Evolutionary conservation across 345 rosid species (phyloP).

Genomic region (Limnanthes douglasii): DNA sequence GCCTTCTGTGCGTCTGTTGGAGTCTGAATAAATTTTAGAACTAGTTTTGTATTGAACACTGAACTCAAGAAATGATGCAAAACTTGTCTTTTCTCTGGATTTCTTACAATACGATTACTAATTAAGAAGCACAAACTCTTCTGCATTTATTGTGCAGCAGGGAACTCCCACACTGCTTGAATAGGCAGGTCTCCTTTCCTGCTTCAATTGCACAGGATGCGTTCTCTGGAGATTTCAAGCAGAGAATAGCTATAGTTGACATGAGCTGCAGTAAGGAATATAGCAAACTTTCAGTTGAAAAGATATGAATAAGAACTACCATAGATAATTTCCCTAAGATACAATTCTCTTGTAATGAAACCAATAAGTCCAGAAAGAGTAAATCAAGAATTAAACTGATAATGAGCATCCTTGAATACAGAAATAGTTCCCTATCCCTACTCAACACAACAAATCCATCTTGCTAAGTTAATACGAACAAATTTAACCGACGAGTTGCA

Average conservation of each 20-base stretch:
- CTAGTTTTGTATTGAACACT: neutral
- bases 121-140: constrained; percentile 71
- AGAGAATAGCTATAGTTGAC: constrained; percentile 55
- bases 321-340: too few relatives aligned
- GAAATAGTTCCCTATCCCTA: too few relatives aligned
- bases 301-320: neutral
- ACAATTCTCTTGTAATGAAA: too few relatives aligned
- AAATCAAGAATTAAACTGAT: too few relatives aligned
- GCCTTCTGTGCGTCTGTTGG: constrained; percentile 24
- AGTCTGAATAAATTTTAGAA: too few relatives aligned
- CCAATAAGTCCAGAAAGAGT: too few relatives aligned
- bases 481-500: too few relatives aligned
- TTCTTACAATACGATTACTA: constrained; percentile 73
- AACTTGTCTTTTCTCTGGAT: constrained; percentile 73
- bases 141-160: constrained; percentile 54
- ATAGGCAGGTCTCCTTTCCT: constrained; percentile 80
- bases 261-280: constrained; percentile 40
- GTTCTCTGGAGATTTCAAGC: constrained; percentile 75
- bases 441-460: too few relatives aligned
- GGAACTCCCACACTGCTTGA: constrained; percentile 79
- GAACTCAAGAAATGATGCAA: neutral
- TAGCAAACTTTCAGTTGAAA: neutral
- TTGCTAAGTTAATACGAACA: too few relatives aligned
- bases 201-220: constrained; percentile 81
- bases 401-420: too few relatives aligned